Evolutionary conservation across 1,284 basidiomycete genomes (phyloP), one percentile per base, ranked within the genome.

Genomic region (Leccinum insigne): DNA sequence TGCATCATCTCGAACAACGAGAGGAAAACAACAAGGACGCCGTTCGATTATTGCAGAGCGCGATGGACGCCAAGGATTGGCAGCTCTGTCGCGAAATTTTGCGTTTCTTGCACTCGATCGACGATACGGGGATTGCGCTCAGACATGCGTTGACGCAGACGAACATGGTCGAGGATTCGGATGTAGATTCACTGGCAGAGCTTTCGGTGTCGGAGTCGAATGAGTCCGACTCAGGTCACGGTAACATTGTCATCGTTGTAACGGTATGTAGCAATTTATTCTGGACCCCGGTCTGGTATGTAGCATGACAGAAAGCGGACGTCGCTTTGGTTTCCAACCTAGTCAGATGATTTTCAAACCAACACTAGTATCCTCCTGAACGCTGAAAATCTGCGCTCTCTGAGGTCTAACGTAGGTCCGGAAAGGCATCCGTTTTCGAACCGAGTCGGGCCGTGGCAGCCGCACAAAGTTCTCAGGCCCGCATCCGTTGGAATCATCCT

Each of bases 1-100:
- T 99, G 65, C 96, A 99, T 77, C 95, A 93, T 68, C 83, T 99
- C 60, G 95, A 99, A 73, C 92, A 96, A 68, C 80, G 94, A 60
- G 93, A 95, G 68, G 92, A 90, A 75, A 86, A 88, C 67, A 88
- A 88, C 70, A 84, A 84, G 57, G 94, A 97, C 70, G 94, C 91
- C 2, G 85, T 95, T 29, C 84, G 92, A 32, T 80, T 98, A 18
- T 79, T 98, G 61, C 85, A 86, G 58, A 86, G 84, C 66, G 94
- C 95, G 4, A 82, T 94, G 26, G 84, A 86, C 5, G 86, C 83
- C 2, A 86, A 91, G 69, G 94, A 93, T 62, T 92, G 88, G 88
- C 88, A 91, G 69, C 80, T 96, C 2, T 95, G 91, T 77, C 88
- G 92, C 66, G 96, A 98, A 74, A 82, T 98, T 13, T 79, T 98